Evolutionary conservation across 2,329 filamentous ascomycete species (phyloP), one percentile per base, ranked within the genome.

Genomic region (Fusarium equiseti): DNA sequence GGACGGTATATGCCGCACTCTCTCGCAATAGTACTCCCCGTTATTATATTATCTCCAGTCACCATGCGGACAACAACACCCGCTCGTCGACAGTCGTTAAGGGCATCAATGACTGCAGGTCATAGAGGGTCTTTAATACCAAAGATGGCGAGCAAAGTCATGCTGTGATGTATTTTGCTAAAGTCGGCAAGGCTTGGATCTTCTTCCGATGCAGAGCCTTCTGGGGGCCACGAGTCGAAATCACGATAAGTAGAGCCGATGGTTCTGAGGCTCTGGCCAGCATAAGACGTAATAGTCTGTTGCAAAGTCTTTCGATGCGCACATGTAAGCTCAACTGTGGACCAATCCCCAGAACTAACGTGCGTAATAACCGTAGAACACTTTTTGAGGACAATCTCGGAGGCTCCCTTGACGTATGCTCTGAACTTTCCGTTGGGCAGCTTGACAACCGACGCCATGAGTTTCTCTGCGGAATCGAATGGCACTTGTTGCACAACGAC

Each of bases 211-310:
- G 86, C 81, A 20, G 86, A 89, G 52, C 86, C 83, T 67, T 91
- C 88, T 24, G 85, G 90, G 31, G 92, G 92, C 91, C 91, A 94
- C 57, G 81, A 83, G 52, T 89, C 85, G 66, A 91, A 93, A 71
- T 95, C 92, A 51, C 88, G 87, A 79, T 92, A 94, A 16, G 92
- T 85, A 68, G 94, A 84, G 26, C 87, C 91, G 63, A 94, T 94
- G 2, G 91, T 94, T 59, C 92, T 89, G 20, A 94, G 86, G 18
- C 91, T 93, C 46, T 88, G 84, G 11, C 84, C 84, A 16, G 89
- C 89, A 69, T 91, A 91, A 6, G 83, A 82, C 54, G 87, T 85
- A 71, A 91, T 91, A 57, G 88, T 79, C 35, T 81, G 75, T 54
- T 83, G 83, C 32, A 91, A 79, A 2, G 82, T 84, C 46, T 88